Evolutionary conservation across 805 yeast genomes (phyloP).

Genomic region (Candida koratica): DNA sequence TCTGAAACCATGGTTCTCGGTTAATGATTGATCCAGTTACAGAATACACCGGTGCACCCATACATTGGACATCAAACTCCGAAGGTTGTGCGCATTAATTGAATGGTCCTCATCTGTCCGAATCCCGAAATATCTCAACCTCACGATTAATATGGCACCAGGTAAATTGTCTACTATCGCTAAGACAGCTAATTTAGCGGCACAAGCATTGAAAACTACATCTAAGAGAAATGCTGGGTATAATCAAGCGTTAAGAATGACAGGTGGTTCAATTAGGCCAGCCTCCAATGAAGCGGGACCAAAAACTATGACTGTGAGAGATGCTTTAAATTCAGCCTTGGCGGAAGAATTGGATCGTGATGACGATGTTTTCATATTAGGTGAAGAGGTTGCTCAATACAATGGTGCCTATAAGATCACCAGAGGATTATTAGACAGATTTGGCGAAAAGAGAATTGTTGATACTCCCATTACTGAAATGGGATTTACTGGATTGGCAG

Average conservation of each 20-base stretch:
- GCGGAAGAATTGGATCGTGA: slow-evolving; percentile 98
- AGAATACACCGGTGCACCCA: neutral
- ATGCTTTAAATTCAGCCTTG: slow-evolving; percentile 89
- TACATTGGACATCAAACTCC: slow-evolving; percentile 6
- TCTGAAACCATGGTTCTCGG: too few species aligned
- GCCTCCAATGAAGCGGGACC: slow-evolving; percentile 51
- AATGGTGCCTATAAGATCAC: slow-evolving; percentile 99
- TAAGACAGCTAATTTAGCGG: slow-evolving; percentile 41
- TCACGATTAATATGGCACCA: slow-evolving; percentile 6
- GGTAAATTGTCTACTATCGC: slow-evolving; percentile 25
- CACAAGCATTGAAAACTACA: slow-evolving; percentile 29
- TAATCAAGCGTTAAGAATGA: slow-evolving; percentile 34
- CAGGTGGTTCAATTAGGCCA: slow-evolving; percentile 25
- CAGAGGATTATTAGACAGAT: slow-evolving; percentile 90
- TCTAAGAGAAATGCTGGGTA: slow-evolving; percentile 28
- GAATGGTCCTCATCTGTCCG: slow-evolving; percentile 12
- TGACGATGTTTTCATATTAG: slow-evolving; percentile 89
- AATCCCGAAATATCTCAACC: slow-evolving; percentile 5
- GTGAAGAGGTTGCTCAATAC: slow-evolving; percentile 99
- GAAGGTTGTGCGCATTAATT: slow-evolving; percentile 1
- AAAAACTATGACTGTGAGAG: slow-evolving; percentile 83
- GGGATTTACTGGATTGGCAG: slow-evolving; percentile 95
- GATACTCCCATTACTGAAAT: slow-evolving; percentile 99
- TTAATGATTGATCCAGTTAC: neutral
- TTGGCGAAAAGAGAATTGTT: slow-evolving; percentile 88